Evolutionary conservation across 2,329 filamentous ascomycete genomes (phyloP), one percentile per base, ranked within the genome.

Genomic region (Didymosphaeria variabile): DNA sequence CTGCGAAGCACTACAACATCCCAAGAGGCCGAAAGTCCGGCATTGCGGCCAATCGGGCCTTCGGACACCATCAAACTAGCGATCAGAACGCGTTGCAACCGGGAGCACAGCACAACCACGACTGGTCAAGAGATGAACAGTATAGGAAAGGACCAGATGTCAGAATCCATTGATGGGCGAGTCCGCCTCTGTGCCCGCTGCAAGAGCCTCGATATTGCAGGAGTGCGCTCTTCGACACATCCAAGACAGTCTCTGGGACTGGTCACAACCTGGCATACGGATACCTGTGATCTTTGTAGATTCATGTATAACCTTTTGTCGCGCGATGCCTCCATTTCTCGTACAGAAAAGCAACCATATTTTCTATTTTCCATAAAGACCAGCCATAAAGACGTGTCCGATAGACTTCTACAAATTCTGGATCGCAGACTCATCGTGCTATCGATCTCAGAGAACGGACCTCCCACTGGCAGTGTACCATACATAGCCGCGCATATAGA

Each of bases 311-410:
- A 47, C n/a, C 38, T 58, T 3, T 15, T 58, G 17, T 12, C 42
- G 12, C 49, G 36, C 36, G 29, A 46, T 38, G 15, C 23, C 32
- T 50, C 15, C 12, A 36, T 31, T 7, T 1, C 40, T 12, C 29
- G 7, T 26, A 47, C 40, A 23, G 19, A 38, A 21, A 17, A 32
- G 10, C 23, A 46, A 15, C 19, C 51, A 9, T 62, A 58, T 26
- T 59, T 50, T 21, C 26, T 62, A 10, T 62, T 58, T 23, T 62
- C 60, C 13, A 55, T 46, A 47, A 54, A 51, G n/a, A 57, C 60
- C 15, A 51, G 45, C 26, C 26, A 29, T 6, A 29, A 29, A 38
- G 12, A 51, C 3, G 19, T 40, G 2, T 15, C 51, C 36, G 45
- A 55, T 13, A 44, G n/a, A 38, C 32, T 62, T 15, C 40, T 58